A percentile compares a stretch with the other conserved stretches of the same genome.
These are phyloP conservation scores for Brettanomyces sp. DNA, from an alignment of 805 yeast genomes.

Conservation along the genomic window DNA sequence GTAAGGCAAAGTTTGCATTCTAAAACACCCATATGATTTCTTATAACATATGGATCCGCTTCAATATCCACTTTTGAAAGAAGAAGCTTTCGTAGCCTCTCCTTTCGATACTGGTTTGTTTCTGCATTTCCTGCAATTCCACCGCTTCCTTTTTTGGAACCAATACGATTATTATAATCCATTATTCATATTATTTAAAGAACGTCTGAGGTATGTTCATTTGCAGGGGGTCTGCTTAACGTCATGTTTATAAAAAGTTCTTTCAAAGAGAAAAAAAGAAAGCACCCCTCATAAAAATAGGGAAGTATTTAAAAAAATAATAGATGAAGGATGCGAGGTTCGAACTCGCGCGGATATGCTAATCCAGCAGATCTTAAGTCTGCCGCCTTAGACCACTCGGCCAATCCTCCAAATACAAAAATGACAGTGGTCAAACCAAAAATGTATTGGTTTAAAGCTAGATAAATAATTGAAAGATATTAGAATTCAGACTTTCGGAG, in stretches of 20 bases:
- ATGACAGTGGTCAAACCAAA: too few species aligned
- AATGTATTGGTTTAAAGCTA: too few species aligned
- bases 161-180: conserved; percentile 88
- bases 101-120: conserved; percentile 57
- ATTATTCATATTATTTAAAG: conserved; percentile 25
- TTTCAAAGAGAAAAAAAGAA: too few species aligned
- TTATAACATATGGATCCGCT: conserved; percentile 75
- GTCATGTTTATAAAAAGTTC: background rate
- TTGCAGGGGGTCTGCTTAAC: background rate
- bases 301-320: background rate
- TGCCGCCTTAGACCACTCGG: conserved; percentile 6
- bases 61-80: conserved; percentile 40
- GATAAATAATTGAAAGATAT: too few species aligned
- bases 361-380: conserved; percentile 5
- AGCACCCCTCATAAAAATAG: too few species aligned
- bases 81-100: conserved; percentile 58
- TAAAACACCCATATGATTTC: conserved; percentile 71
- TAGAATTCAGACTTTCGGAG: too few species aligned
- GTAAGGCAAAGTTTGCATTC: conserved; percentile 85
- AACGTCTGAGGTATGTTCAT: background rate
- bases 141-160: conserved; percentile 86
- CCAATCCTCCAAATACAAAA: conserved; percentile 2
- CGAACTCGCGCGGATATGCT: conserved; percentile 4
- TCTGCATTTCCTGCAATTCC: conserved; percentile 75
- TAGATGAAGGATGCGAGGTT: conserved; percentile 4